Evolutionary conservation across 2,329 filamentous ascomycete genomes (phyloP).

Genomic region (Helicocarpus griseus): DNA sequence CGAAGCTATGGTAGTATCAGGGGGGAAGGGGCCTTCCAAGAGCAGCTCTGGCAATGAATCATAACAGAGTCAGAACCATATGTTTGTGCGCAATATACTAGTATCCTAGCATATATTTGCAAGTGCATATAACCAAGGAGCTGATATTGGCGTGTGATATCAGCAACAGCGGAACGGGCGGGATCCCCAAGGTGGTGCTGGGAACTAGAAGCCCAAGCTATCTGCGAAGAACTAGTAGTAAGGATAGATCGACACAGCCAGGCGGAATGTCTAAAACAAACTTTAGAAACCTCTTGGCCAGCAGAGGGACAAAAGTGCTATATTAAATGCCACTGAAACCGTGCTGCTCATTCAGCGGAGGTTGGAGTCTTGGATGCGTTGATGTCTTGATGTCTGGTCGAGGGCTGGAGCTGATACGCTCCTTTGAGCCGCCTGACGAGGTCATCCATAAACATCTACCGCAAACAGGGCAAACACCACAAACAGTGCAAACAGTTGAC

Average conservation of each 20-base stretch:
- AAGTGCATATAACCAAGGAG: background rate
- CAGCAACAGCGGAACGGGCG: background rate
- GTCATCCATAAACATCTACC: conserved; percentile 5
- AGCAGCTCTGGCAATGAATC: background rate
- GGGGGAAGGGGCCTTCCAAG: background rate
- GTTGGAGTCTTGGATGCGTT: background rate
- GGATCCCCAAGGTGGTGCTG: too few species aligned
- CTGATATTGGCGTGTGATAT: background rate
- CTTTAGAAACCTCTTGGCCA: background rate
- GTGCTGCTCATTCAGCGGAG: background rate
- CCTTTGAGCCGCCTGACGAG: background rate
- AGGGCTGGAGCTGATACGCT: background rate
- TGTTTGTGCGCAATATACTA: background rate
- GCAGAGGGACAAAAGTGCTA: background rate
- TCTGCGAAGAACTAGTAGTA: background rate
- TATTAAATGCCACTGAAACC: background rate
- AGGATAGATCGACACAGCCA: too few species aligned
- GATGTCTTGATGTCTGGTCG: background rate
- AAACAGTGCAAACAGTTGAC: background rate
- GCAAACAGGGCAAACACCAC: background rate
- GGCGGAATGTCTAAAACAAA: background rate
- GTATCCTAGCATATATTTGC: background rate
- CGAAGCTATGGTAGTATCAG: background rate
- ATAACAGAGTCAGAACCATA: background rate
- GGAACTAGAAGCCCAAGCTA: background rate